phyloP scores from a whole-genome alignment of 257 asterid species.

The Petrea volubilis region DNA sequence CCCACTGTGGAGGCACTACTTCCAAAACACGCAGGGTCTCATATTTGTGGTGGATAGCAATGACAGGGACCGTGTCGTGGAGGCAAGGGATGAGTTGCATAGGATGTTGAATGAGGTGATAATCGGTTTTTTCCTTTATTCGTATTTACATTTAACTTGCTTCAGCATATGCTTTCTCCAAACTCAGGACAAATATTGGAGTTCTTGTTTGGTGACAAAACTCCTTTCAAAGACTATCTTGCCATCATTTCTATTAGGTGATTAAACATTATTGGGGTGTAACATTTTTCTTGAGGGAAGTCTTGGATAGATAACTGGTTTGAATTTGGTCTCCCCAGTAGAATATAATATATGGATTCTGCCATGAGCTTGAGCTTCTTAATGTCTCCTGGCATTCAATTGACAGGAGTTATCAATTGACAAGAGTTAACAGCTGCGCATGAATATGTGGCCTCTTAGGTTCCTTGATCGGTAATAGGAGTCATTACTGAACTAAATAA shows the following conservation, averaged over 20 bases:
- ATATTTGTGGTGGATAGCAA: conserved; percentile 91
- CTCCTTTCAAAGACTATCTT: background rate
- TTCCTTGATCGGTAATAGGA: background rate
- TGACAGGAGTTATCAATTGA: background rate
- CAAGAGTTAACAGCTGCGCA: background rate
- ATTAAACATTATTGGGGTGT: background rate
- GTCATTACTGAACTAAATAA: background rate
- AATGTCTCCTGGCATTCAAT: background rate
- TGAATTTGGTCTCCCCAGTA: background rate
- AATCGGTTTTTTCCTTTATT: background rate
- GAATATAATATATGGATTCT: background rate
- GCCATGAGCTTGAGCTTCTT: background rate
- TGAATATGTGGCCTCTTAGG: background rate
- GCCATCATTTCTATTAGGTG: background rate
- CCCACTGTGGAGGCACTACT: conserved; percentile 96
- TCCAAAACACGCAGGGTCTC: conserved; percentile 92
- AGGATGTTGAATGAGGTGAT: conserved; percentile 88
- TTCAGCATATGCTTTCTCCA: background rate
- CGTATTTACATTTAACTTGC: background rate
- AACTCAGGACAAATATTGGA: background rate
- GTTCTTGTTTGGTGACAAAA: background rate
- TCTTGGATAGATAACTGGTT: background rate
- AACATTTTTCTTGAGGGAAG: background rate
- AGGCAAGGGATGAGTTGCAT: conserved; percentile 90
- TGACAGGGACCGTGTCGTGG: conserved; percentile 84